Conservation (phyloP, 768 basidiomycete genomes). For the Strobilomyces dryophilus region DNA sequence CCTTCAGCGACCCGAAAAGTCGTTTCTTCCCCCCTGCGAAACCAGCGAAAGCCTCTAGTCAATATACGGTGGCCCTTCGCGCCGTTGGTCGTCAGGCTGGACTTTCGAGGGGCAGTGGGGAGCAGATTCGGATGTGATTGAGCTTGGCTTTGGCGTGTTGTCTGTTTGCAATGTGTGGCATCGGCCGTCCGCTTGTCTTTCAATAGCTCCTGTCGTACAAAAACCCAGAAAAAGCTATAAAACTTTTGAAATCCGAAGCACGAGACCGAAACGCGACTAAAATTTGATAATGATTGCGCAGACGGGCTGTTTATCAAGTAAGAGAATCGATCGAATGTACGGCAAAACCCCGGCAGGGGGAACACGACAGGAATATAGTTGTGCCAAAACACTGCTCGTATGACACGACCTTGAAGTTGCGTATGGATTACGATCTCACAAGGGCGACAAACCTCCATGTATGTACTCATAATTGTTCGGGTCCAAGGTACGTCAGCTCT, state of each 20-base stretch:
- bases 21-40: not conserved
- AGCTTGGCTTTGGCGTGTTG: slow-evolving; percentile 7
- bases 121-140: slow-evolving; percentile 2
- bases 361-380: too few relatives aligned
- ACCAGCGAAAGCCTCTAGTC: not conserved
- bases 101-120: not conserved
- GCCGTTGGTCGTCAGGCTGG: not conserved
- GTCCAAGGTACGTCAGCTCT: too few relatives aligned
- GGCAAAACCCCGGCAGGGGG: too few relatives aligned
- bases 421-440: too few relatives aligned
- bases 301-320: too few relatives aligned
- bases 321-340: too few relatives aligned
- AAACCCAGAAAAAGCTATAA: not conserved
- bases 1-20: not conserved
- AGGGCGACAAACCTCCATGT: too few relatives aligned
- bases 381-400: too few relatives aligned
- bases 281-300: too few relatives aligned
- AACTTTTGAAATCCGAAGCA: not conserved
- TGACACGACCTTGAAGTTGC: too few relatives aligned
- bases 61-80: not conserved
- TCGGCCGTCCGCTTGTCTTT: slow-evolving; percentile 4
- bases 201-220: slow-evolving; percentile 1
- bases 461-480: too few relatives aligned
- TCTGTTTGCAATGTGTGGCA: slow-evolving; percentile 5
- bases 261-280: too few relatives aligned